phyloP scores from a whole-genome alignment of 2,329 filamentous ascomycete species.

The Colletotrichum sojae region DNA sequence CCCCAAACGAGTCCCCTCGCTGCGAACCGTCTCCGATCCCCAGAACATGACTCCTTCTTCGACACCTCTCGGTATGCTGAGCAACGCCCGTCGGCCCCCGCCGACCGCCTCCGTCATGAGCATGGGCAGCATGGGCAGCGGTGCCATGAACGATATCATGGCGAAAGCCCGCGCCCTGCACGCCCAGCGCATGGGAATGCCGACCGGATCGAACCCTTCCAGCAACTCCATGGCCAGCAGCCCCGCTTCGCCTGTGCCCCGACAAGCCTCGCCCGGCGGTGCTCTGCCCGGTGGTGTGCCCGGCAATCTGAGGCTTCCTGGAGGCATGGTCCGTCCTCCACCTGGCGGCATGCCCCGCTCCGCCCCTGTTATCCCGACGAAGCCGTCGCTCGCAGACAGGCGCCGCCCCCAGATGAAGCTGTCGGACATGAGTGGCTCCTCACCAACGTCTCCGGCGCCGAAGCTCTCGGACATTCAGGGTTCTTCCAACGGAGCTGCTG shows the following conservation, averaged over 20 bases:
- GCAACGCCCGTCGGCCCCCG: slow-evolving; percentile 70
- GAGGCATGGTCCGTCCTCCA: slow-evolving; percentile 58
- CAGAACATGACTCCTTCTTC: slow-evolving; percentile 83
- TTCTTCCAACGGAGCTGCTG: slow-evolving; percentile 46
- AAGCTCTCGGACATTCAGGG: slow-evolving; percentile 36
- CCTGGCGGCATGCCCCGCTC: slow-evolving; percentile 67
- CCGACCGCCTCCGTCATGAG: slow-evolving; percentile 53
- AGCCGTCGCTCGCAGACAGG: slow-evolving; percentile 76
- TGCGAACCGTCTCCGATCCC: slow-evolving; percentile 73
- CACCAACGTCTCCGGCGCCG: slow-evolving; percentile 56
- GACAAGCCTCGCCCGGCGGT: slow-evolving; percentile 44
- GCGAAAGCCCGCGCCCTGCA: slow-evolving; percentile 64
- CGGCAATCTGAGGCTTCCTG: slow-evolving; percentile 57
- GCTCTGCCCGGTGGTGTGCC: slow-evolving; percentile 60
- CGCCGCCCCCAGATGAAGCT: slow-evolving; percentile 74
- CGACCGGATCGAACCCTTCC: slow-evolving; percentile 43
- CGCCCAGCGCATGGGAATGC: slow-evolving; percentile 60
- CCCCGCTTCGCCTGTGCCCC: slow-evolving; percentile 46
- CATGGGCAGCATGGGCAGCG: slow-evolving; percentile 46
- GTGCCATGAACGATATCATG: slow-evolving; percentile 57
- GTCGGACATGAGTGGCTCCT: slow-evolving; percentile 62
- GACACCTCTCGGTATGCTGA: slow-evolving; percentile 84
- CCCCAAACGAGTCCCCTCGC: slow-evolving; percentile 69
- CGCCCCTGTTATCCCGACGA: slow-evolving; percentile 63
- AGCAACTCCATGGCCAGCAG: slow-evolving; percentile 50